A percentile compares a stretch with the other conserved stretches of the same genome.
Conservation (phyloP, 106 monocot species). For the Vanilla planifolia region DNA sequence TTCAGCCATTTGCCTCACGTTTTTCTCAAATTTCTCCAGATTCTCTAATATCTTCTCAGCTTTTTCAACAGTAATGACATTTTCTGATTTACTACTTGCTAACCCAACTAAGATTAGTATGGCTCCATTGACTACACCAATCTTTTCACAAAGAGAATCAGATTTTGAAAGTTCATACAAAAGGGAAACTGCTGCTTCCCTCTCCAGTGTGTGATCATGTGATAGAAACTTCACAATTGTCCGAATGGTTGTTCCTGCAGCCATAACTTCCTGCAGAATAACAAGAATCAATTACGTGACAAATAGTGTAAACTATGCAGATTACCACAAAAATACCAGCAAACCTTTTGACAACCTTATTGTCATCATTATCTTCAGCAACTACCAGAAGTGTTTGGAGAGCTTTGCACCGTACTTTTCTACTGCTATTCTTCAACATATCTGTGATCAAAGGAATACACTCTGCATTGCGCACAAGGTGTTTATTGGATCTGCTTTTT, state of each 20-base stretch:
- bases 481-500: conserved; percentile 55
- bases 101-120: conserved; percentile 81
- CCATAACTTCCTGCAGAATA: conserved; percentile 47
- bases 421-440: conserved; percentile 69
- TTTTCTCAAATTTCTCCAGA: conserved; percentile 67
- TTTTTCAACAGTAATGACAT: conserved; percentile 49
- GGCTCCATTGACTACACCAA: conserved; percentile 70
- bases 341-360: conserved; percentile 60
- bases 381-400: conserved; percentile 71
- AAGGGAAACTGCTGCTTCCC: conserved; percentile 73
- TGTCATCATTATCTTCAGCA: conserved; percentile 69
- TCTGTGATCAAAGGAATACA: conserved; percentile 54
- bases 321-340: background rate
- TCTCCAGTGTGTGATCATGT: conserved; percentile 59
- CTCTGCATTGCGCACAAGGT: conserved; percentile 37
- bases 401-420: conserved; percentile 63
- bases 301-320: background rate
- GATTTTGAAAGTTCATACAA: conserved; percentile 83
- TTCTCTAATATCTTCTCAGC: conserved; percentile 77
- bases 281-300: background rate
- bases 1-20: conserved; percentile 93
- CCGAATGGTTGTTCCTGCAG: conserved; percentile 61
- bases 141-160: conserved; percentile 69
- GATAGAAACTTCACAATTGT: conserved; percentile 82
- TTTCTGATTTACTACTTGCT: conserved; percentile 79